Percentiles rank a stretch among this genome's conserved stretches.
Conservation (phyloP, 192 early-diverging fungal genomes). For the Podila minutissima region DNA sequence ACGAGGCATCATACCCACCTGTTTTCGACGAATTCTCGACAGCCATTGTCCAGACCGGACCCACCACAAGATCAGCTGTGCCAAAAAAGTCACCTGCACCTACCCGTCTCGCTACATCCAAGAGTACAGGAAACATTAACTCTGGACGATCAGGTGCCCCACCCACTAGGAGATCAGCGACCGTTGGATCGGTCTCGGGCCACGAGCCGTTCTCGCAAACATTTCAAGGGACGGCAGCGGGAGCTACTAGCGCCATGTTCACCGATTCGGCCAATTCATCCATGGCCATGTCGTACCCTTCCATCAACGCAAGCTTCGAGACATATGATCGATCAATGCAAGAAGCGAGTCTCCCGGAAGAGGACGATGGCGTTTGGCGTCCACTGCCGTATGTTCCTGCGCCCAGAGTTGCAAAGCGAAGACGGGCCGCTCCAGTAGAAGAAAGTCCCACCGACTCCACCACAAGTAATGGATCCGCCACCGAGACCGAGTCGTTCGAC, state of each 20-base stretch:
- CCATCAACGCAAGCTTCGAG: slow-evolving; percentile 2
- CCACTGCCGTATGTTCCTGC: not conserved
- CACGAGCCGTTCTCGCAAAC: slow-evolving; percentile 7
- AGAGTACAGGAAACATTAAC: not conserved
- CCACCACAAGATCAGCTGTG: not conserved
- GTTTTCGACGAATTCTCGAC: not conserved
- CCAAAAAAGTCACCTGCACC: not conserved
- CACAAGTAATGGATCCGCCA: no score
- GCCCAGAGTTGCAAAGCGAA: not conserved
- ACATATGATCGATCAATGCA: not conserved
- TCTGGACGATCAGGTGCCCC: not conserved
- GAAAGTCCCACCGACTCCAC: not conserved
- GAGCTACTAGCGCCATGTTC: slow-evolving; percentile 26
- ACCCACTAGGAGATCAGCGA: not conserved
- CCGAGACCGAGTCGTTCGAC: slow-evolving; percentile 10
- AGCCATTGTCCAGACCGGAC: not conserved
- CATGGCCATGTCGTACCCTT: not conserved
- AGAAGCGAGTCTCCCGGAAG: not conserved
- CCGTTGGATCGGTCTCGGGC: not conserved
- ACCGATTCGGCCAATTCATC: slow-evolving; percentile 6
- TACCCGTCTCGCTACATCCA: not conserved
- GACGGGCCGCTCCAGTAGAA: not conserved
- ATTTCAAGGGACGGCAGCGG: slow-evolving; percentile 41
- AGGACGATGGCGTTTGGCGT: not conserved
- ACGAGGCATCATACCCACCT: not conserved